phyloP scores from a whole-genome alignment of 768 basidiomycete species.

The Tylopilus subfusipes region DNA sequence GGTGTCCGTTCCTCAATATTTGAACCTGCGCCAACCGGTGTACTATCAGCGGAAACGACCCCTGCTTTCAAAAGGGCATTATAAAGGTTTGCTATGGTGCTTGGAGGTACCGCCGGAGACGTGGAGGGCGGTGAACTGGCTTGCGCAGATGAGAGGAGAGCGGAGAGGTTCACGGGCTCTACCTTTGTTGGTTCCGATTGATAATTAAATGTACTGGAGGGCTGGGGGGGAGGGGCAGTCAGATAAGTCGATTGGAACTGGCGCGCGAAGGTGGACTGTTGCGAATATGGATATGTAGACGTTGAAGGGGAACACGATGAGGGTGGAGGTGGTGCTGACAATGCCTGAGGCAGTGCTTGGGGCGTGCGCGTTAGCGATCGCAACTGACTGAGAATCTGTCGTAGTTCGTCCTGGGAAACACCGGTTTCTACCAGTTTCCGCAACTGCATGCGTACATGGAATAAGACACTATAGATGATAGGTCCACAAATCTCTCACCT shows the following conservation, averaged over 20 bases:
- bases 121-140: slow-evolving; percentile 23
- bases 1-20: slow-evolving; percentile 23
- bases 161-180: slow-evolving; percentile 31
- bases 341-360: slow-evolving; percentile 32
- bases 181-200: slow-evolving; percentile 24
- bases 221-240: slow-evolving; percentile 31
- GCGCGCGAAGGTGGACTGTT: slow-evolving; percentile 28
- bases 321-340: slow-evolving; percentile 29
- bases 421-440: slow-evolving; percentile 73
- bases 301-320: slow-evolving; percentile 22
- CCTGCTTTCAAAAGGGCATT: slow-evolving; percentile 78
- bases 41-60: slow-evolving; percentile 55
- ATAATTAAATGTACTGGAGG: slow-evolving; percentile 28
- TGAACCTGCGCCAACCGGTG: slow-evolving; percentile 48
- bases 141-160: slow-evolving; percentile 27
- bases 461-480: not conserved
- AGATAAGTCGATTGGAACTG: slow-evolving; percentile 31
- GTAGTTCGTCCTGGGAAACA: slow-evolving; percentile 75
- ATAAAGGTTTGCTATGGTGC: slow-evolving; percentile 55
- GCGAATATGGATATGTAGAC: slow-evolving; percentile 29
- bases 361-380: slow-evolving; percentile 53
- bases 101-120: slow-evolving; percentile 21
- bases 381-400: slow-evolving; percentile 70
- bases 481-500: slow-evolving; percentile 49
- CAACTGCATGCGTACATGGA: slow-evolving; percentile 39